Evolutionary conservation across 1,284 basidiomycete species (phyloP).

Genomic region (Leccinum solheimii): DNA sequence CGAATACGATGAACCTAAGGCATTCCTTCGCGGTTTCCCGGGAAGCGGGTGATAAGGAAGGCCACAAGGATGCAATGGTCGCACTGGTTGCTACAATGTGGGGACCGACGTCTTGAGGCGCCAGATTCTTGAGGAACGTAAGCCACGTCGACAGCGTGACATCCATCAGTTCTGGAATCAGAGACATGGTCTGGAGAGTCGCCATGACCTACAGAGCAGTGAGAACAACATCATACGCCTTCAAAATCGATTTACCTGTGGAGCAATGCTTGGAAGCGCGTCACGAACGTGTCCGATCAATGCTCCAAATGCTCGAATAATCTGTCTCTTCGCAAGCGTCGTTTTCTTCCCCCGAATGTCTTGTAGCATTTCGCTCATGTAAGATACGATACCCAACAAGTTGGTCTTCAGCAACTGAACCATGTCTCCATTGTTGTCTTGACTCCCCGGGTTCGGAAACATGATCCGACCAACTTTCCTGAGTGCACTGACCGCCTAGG

Average conservation of each 20-base stretch:
- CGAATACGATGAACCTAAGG: slow-evolving; percentile 72
- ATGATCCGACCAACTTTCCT: slow-evolving; percentile 53
- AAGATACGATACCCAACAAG: slow-evolving; percentile 80
- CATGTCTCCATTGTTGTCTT: slow-evolving; percentile 40
- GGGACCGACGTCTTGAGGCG: slow-evolving; percentile 74
- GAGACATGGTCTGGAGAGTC: slow-evolving; percentile 88
- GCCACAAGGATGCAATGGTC: slow-evolving; percentile 81
- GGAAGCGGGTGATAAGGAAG: slow-evolving; percentile 55
- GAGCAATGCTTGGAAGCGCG: slow-evolving; percentile 71
- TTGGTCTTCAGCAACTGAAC: slow-evolving; percentile 66
- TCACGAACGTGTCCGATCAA: slow-evolving; percentile 75
- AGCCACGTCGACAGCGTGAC: slow-evolving; percentile 84
- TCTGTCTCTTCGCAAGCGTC: slow-evolving; percentile 64
- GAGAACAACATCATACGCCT: slow-evolving; percentile 15
- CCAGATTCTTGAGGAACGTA: slow-evolving; percentile 73
- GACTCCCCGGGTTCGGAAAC: slow-evolving; percentile 25
- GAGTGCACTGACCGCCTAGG: slow-evolving; percentile 63
- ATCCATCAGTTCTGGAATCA: slow-evolving; percentile 70
- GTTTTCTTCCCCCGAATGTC: slow-evolving; percentile 77
- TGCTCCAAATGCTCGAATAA: slow-evolving; percentile 78
- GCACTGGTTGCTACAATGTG: slow-evolving; percentile 90
- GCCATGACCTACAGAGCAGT: slow-evolving; percentile 79
- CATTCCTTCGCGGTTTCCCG: slow-evolving; percentile 59
- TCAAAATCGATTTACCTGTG: slow-evolving; percentile 60
- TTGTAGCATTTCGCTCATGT: slow-evolving; percentile 82